Conservation (phyloP, 1,284 basidiomycete genomes). For the Cryptococcus maquisensis region DNA sequence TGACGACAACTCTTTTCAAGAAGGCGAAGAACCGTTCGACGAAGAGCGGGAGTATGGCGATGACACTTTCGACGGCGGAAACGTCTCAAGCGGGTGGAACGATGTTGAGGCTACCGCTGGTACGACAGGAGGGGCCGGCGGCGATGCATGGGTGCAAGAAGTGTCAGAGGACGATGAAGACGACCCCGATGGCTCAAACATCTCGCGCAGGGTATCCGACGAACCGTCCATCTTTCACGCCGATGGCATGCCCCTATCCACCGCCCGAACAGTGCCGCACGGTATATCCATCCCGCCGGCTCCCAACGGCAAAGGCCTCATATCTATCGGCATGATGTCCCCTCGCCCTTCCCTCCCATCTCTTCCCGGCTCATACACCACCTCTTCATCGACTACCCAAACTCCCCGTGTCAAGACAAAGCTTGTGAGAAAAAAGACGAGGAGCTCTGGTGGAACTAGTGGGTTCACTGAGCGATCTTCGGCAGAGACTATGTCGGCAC, state of each 20-base stretch:
- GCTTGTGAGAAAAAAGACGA: too few relatives aligned
- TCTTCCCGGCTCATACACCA: not conserved
- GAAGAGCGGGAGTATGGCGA: not conserved
- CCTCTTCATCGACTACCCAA: not conserved
- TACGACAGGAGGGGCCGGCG: not conserved
- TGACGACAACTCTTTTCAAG: slow-evolving; percentile 17
- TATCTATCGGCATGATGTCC: slow-evolving; percentile 9
- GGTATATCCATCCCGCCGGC: not conserved
- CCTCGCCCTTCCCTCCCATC: not conserved
- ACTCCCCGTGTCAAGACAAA: too few relatives aligned
- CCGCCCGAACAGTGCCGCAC: not conserved
- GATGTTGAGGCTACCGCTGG: slow-evolving; percentile 17
- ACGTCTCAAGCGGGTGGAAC: slow-evolving; percentile 8
- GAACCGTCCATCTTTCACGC: slow-evolving; percentile 12
- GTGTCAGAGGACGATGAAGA: slow-evolving; percentile 18
- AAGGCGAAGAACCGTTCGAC: not conserved
- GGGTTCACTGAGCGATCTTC: not conserved
- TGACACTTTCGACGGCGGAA: slow-evolving; percentile 3
- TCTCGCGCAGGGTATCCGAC: slow-evolving; percentile 4
- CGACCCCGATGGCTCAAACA: slow-evolving; percentile 12
- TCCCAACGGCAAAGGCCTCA: not conserved
- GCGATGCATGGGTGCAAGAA: not conserved
- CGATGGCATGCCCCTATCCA: slow-evolving; percentile 2
- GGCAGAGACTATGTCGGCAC: not conserved
- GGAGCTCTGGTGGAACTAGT: too few relatives aligned